Evolutionary conservation across 306 rosid genomes (phyloP).

Genomic region (Medicago ruthenica): DNA sequence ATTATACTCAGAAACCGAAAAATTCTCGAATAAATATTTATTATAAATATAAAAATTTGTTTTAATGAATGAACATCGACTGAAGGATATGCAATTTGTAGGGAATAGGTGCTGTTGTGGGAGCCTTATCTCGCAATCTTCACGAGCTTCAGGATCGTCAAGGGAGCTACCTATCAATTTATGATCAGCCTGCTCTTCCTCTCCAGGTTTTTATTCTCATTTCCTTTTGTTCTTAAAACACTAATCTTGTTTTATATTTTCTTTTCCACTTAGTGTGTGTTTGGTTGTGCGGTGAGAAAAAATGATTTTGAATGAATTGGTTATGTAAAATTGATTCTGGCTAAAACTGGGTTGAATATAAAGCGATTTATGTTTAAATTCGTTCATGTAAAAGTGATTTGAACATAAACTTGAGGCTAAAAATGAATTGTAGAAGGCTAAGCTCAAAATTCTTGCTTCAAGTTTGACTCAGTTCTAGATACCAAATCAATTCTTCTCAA

Average conservation of each 20-base stretch:
- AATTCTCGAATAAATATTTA: constrained; percentile 10
- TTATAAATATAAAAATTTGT: background rate
- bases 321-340: background rate
- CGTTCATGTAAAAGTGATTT: background rate
- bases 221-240: constrained; percentile 11
- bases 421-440: background rate
- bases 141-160: constrained; percentile 97
- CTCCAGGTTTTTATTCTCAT: constrained; percentile 73
- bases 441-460: background rate
- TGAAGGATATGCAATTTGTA: constrained; percentile 45
- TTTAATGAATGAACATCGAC: constrained; percentile 41
- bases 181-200: constrained; percentile 83
- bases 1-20: constrained; percentile 14
- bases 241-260: background rate
- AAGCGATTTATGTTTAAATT: background rate
- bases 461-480: background rate
- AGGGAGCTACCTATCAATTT: constrained; percentile 95
- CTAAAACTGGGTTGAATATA: background rate
- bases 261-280: background rate
- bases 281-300: background rate
- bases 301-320: background rate
- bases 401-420: background rate
- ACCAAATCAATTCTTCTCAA: background rate
- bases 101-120: constrained; percentile 99
- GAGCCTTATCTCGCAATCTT: constrained; percentile 97